A percentile compares a stretch with the other conserved stretches of the same genome.
Conservation (phyloP, 2,329 filamentous ascomycete species). For the Hypomyces rosellus region DNA sequence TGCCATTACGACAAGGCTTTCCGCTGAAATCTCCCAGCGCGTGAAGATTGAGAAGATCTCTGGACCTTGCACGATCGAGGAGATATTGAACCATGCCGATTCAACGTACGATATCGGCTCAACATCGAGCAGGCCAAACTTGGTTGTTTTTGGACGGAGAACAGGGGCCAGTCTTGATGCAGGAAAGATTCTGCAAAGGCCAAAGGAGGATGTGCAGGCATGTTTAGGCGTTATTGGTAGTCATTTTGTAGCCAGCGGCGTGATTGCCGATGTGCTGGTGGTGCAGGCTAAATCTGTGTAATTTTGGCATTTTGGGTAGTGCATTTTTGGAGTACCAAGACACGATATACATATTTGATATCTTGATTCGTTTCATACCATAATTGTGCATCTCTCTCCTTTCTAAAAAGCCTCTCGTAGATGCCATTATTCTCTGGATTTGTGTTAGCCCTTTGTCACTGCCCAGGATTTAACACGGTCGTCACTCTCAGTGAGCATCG, state of each 20-base stretch:
- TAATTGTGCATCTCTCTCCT: too few species aligned
- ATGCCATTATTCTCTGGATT: too few species aligned
- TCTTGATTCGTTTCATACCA: too few species aligned
- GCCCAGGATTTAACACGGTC: too few species aligned
- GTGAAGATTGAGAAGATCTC: constrained; percentile 17
- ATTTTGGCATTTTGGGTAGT: neutral
- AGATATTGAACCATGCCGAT: constrained; percentile 17
- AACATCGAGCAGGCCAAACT: constrained; percentile 10
- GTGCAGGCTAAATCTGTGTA: constrained; percentile 24
- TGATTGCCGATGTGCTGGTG: constrained; percentile 20
- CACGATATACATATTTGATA: too few species aligned
- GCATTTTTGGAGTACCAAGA: too few species aligned
- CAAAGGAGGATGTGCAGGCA: constrained; percentile 15
- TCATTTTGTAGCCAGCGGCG: constrained; percentile 17
- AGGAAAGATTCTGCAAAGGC: constrained; percentile 15
- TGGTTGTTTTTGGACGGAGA: constrained; percentile 18
- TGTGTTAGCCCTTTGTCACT: too few species aligned
- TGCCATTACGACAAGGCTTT: constrained; percentile 5
- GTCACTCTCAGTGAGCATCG: too few species aligned
- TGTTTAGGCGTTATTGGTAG: constrained; percentile 20
- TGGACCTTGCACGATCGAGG: constrained; percentile 15
- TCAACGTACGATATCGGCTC: constrained; percentile 8
- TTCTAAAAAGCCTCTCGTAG: too few species aligned
- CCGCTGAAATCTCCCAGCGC: constrained; percentile 10
- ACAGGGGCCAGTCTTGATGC: constrained; percentile 11